Evolutionary conservation across 805 yeast genomes (phyloP), one percentile per base, ranked within the genome.

Genomic region (Priceomyces medius): DNA sequence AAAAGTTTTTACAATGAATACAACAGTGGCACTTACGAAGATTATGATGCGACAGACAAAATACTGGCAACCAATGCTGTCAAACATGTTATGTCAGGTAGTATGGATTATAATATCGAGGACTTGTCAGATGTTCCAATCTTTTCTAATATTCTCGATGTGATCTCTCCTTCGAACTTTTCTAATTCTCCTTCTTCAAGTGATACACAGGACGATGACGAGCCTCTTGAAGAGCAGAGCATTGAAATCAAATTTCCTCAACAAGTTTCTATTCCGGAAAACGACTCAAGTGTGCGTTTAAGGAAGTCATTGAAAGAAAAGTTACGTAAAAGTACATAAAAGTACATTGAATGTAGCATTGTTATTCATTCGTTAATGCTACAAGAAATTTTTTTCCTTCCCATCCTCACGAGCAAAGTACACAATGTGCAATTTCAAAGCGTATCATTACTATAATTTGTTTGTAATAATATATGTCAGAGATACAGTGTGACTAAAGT

Each of bases 121-220:
- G 51, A 59, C 36, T 56, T 63, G 45, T 54, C 53, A 5, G 57
- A 61, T 40, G 46, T 61, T 20, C 63, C 66, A 4, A 62, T 64
- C 20, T 63, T 64, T 47, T 61, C 51, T 7, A 17, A 20, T 2
- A 23, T 38, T 9, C 12, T 38, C 8, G 41, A 38, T 9, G 24
- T 21, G 10, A 7, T 35, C 7, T 18, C 17, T 33, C 26, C 37
- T 14, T 10, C 20, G 12, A 10, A 20, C 12, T 17, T 12, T 18
- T 9, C 23, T 12, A 21, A 14, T 16, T 18, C 31, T 4, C 4
- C 14, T 36, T 13, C 13, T 35, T 14, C 13, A 12, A 21, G 21
- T 21, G 38, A 20, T 7, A n/a, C 38, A 28, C 14, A 23, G 12
- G 38, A 10, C 9, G 19, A 20, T 12, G n/a, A 9, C 3, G 28